phyloP scores from a whole-genome alignment of 495 filamentous ascomycete genomes.

The Sphaerosporella brunnea region DNA sequence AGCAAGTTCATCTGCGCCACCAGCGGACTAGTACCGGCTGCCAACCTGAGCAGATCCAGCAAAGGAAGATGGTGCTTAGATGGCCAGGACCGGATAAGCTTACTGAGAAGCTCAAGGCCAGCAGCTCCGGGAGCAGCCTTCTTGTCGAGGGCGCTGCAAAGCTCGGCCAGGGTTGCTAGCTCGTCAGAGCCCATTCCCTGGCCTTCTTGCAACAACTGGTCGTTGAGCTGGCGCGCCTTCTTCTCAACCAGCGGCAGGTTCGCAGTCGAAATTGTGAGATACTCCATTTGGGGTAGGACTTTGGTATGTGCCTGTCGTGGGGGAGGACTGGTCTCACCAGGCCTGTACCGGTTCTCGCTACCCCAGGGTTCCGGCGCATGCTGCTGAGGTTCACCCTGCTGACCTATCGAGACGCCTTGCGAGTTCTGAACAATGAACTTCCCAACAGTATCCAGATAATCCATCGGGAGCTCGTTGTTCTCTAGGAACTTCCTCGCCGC shows the following conservation, averaged over 20 bases:
- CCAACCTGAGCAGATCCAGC: slow-evolving; percentile 66
- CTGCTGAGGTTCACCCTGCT: slow-evolving; percentile 27
- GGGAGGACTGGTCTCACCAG: slow-evolving; percentile 39
- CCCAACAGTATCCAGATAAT: slow-evolving; percentile 81
- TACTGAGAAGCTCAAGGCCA: slow-evolving; percentile 43
- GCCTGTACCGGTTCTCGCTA: slow-evolving; percentile 57
- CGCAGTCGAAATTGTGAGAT: slow-evolving; percentile 51
- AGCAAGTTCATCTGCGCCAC: slow-evolving; percentile 39
- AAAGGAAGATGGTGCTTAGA: slow-evolving; percentile 58
- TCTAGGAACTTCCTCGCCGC: slow-evolving; percentile 79
- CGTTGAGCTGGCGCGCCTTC: slow-evolving; percentile 57
- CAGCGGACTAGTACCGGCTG: slow-evolving; percentile 46
- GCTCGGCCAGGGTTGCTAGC: slow-evolving; percentile 36
- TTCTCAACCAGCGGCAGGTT: slow-evolving; percentile 48
- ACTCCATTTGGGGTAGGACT: slow-evolving; percentile 63
- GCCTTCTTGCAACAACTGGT: slow-evolving; percentile 44
- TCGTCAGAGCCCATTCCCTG: slow-evolving; percentile 56
- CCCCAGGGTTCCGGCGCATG: slow-evolving; percentile 52
- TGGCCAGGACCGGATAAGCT: slow-evolving; percentile 58
- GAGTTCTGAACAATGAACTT: slow-evolving; percentile 87
- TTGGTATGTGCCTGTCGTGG: slow-evolving; percentile 34
- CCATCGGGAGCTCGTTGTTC: slow-evolving; percentile 77
- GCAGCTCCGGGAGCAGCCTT: slow-evolving; percentile 25
- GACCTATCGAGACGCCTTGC: slow-evolving; percentile 62
- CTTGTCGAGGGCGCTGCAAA: slow-evolving; percentile 38